phyloP scores from a whole-genome alignment of 1,139 yeast genomes.

The Pneumocystis oryctolagi region DNA sequence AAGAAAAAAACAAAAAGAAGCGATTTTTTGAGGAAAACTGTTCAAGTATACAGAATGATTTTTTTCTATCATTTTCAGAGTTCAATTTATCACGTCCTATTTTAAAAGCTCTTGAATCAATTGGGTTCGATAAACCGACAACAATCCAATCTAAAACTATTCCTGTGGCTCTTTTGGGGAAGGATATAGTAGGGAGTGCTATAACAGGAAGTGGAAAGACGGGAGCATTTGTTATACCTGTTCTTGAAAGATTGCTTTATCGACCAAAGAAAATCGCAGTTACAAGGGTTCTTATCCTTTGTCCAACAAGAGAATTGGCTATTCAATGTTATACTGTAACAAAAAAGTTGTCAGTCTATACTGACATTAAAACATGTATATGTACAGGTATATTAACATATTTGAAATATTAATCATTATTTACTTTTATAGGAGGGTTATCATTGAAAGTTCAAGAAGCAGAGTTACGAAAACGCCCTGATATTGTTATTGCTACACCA shows the following conservation, averaged over 20 bases:
- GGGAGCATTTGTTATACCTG: conserved; percentile 94
- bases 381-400: conserved; percentile 54
- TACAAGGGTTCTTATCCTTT: conserved; percentile 74
- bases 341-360: conserved; percentile 62
- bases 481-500: conserved; percentile 90
- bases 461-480: conserved; percentile 80
- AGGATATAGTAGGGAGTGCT: conserved; percentile 97
- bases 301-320: conserved; percentile 97
- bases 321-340: conserved; percentile 94
- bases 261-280: conserved; percentile 75
- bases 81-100: conserved; percentile 81
- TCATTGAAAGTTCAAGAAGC: conserved; percentile 90
- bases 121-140: conserved; percentile 76
- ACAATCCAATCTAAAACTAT: conserved; percentile 89
- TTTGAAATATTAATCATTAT: background rate
- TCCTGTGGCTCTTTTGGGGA: conserved; percentile 84
- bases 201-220: conserved; percentile 99
- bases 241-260: conserved; percentile 76
- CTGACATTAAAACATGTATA: conserved; percentile 65
- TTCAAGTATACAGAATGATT: conserved; percentile 16
- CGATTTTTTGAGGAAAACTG: conserved; percentile 26
- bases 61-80: conserved; percentile 48
- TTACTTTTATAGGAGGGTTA: conserved; percentile 37
- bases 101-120: conserved; percentile 58
- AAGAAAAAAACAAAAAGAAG: conserved; percentile 26